Evolutionary conservation across 352 stramenopile genomes (phyloP), one percentile per base, ranked within the genome.

Genomic region (Pythium plurisporium): DNA sequence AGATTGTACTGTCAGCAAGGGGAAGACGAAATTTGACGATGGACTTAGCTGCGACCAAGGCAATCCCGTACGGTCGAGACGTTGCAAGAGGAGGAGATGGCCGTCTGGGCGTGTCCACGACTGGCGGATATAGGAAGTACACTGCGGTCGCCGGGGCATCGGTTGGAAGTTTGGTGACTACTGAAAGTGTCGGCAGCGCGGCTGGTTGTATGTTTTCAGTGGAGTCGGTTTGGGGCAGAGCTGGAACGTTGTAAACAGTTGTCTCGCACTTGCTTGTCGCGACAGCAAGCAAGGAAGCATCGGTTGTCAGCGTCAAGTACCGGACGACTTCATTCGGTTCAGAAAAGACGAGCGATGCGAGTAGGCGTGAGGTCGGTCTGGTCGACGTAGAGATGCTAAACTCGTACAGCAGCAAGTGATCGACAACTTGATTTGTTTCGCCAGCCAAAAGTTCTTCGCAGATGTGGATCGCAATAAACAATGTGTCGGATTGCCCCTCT

Each of bases 111-210:
- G 45, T 30, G 3, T 55, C 45, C 15, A 54, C 54, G 33, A 55
- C 17, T 12, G 57, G 57, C 14, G 57, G 25, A 27, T 52, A 30
- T 11, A 69, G 50, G 26, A 61, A 69, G 49, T 55, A 64, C 12
- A 48, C 19, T 5, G 54, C 48, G 7, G 33, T 43, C 23, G 34
- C 47, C 0, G 55, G 12, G 1, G 54, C 40, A 10, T 43, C 29
- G 3, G 40, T 62, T 4, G 17, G 2, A 2, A 66, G 20, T 11
- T 37, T 56, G 49, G 40, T 23, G 17, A 45, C 20, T 30, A 55
- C n/a, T 5, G 52, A 19, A 10, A 46, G 11, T 29, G 40, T 17
- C 2, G 42, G 22, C 15, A 14, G n/a, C 7, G 45, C 4, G n/a
- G 5, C 20, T n/a, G n/a, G n/a, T n/a, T n/a, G n/a, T n/a, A n/a